Conservation (phyloP, 139 green algal species). For the Marvania coccoides region DNA sequence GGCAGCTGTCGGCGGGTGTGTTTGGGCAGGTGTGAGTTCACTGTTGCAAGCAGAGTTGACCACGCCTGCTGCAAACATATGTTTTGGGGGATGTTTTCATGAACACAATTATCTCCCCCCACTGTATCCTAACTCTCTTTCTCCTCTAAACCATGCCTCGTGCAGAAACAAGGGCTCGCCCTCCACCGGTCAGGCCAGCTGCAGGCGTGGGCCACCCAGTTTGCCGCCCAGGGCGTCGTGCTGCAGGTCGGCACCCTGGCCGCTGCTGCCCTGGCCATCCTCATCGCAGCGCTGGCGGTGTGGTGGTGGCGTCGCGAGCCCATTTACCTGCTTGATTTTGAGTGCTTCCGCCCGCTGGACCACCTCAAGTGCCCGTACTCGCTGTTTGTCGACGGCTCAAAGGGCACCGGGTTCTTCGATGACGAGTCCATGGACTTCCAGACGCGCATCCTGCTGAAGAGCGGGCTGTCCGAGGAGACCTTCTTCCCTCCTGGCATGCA, state of each 20-base stretch:
- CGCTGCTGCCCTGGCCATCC: not conserved
- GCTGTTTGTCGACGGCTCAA: constrained; percentile 29
- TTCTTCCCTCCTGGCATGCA: constrained; percentile 57
- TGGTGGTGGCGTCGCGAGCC: not conserved
- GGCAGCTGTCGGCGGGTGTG: too few species aligned
- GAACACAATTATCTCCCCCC: too few species aligned
- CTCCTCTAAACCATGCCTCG: too few species aligned
- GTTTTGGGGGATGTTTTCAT: too few species aligned
- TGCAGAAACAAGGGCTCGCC: too few species aligned
- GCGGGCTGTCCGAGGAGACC: constrained; percentile 57
- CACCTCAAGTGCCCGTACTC: constrained; percentile 25
- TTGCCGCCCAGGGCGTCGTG: not conserved
- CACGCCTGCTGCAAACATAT: too few species aligned
- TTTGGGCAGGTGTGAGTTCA: too few species aligned
- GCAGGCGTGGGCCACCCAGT: not conserved
- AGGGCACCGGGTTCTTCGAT: constrained; percentile 30
- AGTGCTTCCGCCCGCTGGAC: constrained; percentile 42
- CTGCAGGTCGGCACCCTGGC: constrained; percentile 1
- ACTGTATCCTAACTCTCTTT: too few species aligned
- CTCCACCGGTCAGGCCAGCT: too few species aligned
- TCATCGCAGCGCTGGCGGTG: not conserved
- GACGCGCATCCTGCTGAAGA: constrained; percentile 46
- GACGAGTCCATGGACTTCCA: constrained; percentile 67
- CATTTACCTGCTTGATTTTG: constrained; percentile 76
- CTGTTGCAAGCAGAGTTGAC: too few species aligned